Percentiles rank a stretch among this genome's conserved stretches.
These are phyloP conservation scores for Wickerhamiella pararugosa DNA, from an alignment of 1,139 yeast genomes.

Conservation along the genomic window DNA sequence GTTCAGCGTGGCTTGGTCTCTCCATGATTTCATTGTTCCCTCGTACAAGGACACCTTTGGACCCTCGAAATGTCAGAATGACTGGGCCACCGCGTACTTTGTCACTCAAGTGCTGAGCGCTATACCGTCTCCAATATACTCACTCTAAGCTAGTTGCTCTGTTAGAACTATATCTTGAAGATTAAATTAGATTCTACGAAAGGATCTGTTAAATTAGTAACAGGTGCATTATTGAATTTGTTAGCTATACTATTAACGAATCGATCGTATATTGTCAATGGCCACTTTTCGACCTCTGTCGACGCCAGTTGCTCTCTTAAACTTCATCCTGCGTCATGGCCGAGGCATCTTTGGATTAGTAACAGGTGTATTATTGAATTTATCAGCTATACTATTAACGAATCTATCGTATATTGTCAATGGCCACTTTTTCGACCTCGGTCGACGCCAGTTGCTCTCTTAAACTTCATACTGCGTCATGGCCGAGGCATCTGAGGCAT, in stretches of 20 bases:
- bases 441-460: no score
- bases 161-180: not conserved
- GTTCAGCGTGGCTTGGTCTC: slow-evolving; percentile 26
- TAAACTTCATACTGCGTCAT: no score
- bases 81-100: slow-evolving; percentile 2
- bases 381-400: slow-evolving; percentile 3
- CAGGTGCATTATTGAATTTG: slow-evolving; percentile 1
- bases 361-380: not conserved
- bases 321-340: no score
- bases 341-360: no score
- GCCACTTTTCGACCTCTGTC: no score
- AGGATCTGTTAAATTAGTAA: not conserved
- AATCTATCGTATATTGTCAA: slow-evolving; percentile 2
- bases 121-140: slow-evolving; percentile 10
- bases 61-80: slow-evolving; percentile 14
- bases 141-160: slow-evolving; percentile 5
- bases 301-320: no score
- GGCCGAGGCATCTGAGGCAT: no score
- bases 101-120: slow-evolving; percentile 10
- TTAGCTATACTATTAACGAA: slow-evolving; percentile 4
- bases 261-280: slow-evolving; percentile 1
- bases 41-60: slow-evolving; percentile 25
- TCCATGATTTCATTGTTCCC: slow-evolving; percentile 29
- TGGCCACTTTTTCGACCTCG: no score
- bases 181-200: slow-evolving; percentile 2